A percentile compares a stretch with the other conserved stretches of the same genome.
Conservation (phyloP, 2,329 filamentous ascomycete genomes). For the Diaporthe eres region DNA sequence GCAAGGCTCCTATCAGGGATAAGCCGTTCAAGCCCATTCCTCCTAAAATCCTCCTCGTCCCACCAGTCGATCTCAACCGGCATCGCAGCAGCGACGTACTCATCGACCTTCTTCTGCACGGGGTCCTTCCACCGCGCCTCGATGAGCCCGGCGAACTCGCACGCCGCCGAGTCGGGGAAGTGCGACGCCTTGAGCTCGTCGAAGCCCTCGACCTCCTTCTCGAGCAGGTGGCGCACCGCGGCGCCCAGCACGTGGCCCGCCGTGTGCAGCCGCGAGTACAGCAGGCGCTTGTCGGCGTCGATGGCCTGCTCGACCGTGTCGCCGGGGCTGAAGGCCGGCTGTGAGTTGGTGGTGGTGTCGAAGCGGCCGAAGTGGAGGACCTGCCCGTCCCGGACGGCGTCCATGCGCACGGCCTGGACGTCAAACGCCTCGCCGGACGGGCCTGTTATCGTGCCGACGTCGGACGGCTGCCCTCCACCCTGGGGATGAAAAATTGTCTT, state of each 20-base stretch:
- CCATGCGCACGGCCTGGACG: constrained; percentile 71
- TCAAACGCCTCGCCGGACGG: constrained; percentile 57
- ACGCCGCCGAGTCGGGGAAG: constrained; percentile 76
- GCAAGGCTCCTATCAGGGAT: constrained; percentile 64
- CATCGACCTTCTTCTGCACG: constrained; percentile 74
- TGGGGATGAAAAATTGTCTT: constrained; percentile 83
- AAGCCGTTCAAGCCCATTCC: constrained; percentile 67
- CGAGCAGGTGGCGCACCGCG: constrained; percentile 73
- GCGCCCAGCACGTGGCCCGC: constrained; percentile 80
- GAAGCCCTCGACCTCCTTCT: constrained; percentile 65
- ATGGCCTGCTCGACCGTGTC: constrained; percentile 69
- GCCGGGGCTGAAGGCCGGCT: constrained; percentile 55
- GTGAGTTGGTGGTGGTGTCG: constrained; percentile 30
- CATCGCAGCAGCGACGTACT: constrained; percentile 68
- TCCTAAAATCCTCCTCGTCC: constrained; percentile 70
- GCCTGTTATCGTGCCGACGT: constrained; percentile 70
- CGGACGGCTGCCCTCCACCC: constrained; percentile 81
- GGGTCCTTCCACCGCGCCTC: constrained; percentile 72
- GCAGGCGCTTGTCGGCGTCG: constrained; percentile 70
- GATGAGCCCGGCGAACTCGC: constrained; percentile 78
- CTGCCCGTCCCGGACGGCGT: constrained; percentile 61
- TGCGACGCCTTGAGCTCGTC: constrained; percentile 81
- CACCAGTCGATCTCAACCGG: constrained; percentile 66
- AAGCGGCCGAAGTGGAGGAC: constrained; percentile 79
- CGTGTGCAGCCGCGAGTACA: constrained; percentile 80